Base-by-base conservation (phyloP, 768 basidiomycete species). In the Holtermanniella nyarrowii region DNA sequence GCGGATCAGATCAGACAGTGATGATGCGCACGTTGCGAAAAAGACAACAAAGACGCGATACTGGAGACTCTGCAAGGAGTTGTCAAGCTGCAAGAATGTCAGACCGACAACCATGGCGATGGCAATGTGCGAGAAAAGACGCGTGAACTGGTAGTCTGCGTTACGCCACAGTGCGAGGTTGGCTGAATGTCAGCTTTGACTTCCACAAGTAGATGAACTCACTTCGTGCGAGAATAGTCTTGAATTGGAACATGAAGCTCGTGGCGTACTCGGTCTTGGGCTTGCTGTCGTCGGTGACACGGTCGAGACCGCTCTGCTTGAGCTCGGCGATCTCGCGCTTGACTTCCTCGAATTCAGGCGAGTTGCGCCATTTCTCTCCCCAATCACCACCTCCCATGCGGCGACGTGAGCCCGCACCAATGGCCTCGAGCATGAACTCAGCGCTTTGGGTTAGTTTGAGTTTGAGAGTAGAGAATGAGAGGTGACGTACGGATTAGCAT, bases 121-220 rank as follows among this genome's bases (percentile, higher is more conserved):
- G 23, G 72, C 81, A 2, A 77, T 75, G 57, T 85, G 83, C 14
- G 84, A 79, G 69, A 87, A 87, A 22, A 88, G 73, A 18, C 88
- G 80, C 47, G 81, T 86, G 74, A 83, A 89, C 46, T 86, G 80
- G 66, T 90, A 91, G 57, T 88, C 82, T 2, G 87, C 85, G 7
- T 82, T 85, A 49, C 88, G 77, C 84, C 85, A 90, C 12, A 89
- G 74, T 1, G 85, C 81, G 4, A 75, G 60, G 61, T 81, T 81
- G 64, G 85, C 49, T 52, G 44, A 3, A 12, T 16, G 52, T 42
- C 54, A 42, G 18, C 23, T 21, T 27, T 22, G 14, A 25, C 13
- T n/a, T 26, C 18, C 37, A 37, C 4, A 25, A 40, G 3, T 20
- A 11, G 18, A 52, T 22, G 25, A 47, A 55, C 54, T 54, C 26